Evolutionary conservation across 306 rosid genomes (phyloP).

Genomic region (Sicyos baderoa): DNA sequence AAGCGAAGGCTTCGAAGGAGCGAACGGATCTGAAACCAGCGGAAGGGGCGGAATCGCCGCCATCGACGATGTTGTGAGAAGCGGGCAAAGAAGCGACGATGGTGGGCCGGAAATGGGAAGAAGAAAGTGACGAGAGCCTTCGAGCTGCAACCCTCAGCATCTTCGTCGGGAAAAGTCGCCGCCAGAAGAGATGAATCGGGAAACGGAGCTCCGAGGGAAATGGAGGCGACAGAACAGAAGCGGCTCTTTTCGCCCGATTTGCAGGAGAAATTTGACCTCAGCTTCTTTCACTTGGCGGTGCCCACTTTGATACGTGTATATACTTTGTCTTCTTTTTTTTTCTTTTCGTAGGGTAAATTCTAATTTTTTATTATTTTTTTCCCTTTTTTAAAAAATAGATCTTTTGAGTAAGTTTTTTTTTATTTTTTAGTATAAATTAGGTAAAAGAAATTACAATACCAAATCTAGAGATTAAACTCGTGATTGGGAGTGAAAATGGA

Average conservation of each 20-base stretch:
- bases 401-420: no score
- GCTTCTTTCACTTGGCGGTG: neutral
- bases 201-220: neutral
- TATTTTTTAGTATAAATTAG: no score
- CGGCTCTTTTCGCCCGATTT: conserved; percentile 2
- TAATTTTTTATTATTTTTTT: no score
- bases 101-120: conserved; percentile 29
- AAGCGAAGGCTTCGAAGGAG: neutral
- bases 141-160: conserved; percentile 45
- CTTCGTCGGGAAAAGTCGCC: neutral
- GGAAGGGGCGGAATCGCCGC: conserved; percentile 22
- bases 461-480: no score
- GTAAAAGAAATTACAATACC: no score
- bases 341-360: no score
- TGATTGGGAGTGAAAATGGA: no score
- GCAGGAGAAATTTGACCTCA: conserved; percentile 4
- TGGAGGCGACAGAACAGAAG: conserved; percentile 1
- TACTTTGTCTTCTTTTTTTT: no score
- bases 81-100: conserved; percentile 23
- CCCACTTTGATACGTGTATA: no score
- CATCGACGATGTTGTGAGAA: conserved; percentile 24
- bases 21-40: conserved; percentile 26
- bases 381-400: no score
- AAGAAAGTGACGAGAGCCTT: conserved; percentile 34
- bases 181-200: neutral